phyloP scores from a whole-genome alignment of 1,284 basidiomycete genomes.

The Ceratobasidium theobromae region DNA sequence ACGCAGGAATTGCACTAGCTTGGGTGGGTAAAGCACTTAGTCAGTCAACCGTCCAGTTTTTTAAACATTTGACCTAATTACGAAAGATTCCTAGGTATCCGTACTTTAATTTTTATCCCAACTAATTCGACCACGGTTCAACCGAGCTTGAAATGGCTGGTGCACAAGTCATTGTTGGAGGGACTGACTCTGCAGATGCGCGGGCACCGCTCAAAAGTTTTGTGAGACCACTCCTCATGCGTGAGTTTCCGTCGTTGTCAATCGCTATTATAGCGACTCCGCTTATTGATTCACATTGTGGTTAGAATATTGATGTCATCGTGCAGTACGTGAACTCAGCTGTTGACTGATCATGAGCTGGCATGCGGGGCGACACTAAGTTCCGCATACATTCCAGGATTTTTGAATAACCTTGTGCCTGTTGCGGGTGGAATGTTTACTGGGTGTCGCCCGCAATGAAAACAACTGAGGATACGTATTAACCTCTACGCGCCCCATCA shows the following conservation, averaged over 20 bases:
- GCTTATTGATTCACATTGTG: no score
- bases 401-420: conserved; percentile 53
- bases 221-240: conserved; percentile 48
- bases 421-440: no score
- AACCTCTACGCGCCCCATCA: no score
- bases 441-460: no score
- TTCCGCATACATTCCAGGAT: conserved; percentile 57
- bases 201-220: conserved; percentile 50
- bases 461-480: no score
- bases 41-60: background rate
- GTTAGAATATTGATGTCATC: conserved; percentile 10
- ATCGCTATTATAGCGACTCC: background rate
- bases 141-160: conserved; percentile 50
- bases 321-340: background rate
- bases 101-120: conserved; percentile 68
- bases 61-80: background rate
- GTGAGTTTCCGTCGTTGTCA: background rate
- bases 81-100: conserved; percentile 48
- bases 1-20: conserved; percentile 71
- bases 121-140: conserved; percentile 17
- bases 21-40: conserved; percentile 52
- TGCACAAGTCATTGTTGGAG: conserved; percentile 58
- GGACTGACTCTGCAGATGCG: conserved; percentile 59
- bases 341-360: conserved; percentile 48
- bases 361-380: conserved; percentile 68